Base-by-base conservation (phyloP, 2,329 filamentous ascomycete species). In the Diaporthe caulivora region DNA sequence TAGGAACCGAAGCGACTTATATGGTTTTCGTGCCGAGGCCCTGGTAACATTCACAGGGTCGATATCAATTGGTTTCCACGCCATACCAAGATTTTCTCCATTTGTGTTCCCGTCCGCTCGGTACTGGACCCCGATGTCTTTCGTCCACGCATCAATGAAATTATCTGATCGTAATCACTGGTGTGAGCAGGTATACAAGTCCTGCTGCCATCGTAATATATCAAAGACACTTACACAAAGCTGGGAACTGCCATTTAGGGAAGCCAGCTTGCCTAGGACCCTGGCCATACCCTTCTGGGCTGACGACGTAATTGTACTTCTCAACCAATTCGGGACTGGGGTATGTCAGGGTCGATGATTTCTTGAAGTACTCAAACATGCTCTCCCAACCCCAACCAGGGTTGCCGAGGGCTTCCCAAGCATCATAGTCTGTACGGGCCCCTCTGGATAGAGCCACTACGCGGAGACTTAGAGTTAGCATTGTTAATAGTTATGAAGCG, bases 331-430 rank as follows among this genome's bases (percentile, higher is more conserved):
- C 44, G 8, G 62, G 31, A 18, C 44, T 51, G 29, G 62, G 62
- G 31, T 65, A 65, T n/a, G 62, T 65, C 29, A 65, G 37, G 21
- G 62, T 65, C 7, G 62, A 70, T 10, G 64, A 62, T 75, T 81
- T 83, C 72, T 79, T 80, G 47, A 83, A 79, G 75, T 82, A 82
- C 1, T 78, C 78, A n/a, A 80, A 47, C 37, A 82, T 77, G 11
- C 78, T 75, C 1, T 81, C 75, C 80, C 80, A 82, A 42, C 77
- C 78, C 80, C 80, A 82, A 40, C 49, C 37, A 26, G 26, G 42
- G 24, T 62, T 54, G 2, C 75, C 60, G 82, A 82, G 64, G 83
- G 81, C 62, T 75, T 80, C 80, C 81, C 82, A 84, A 24, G 80
- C 78, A 67, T 82, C 78, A 47, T 83, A 81, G 13, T 82, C 79